A percentile compares a stretch with the other conserved stretches of the same genome.
These are phyloP conservation scores for Geotrichum bryndzae DNA, from an alignment of 1,139 yeast species.

Conservation along the genomic window DNA sequence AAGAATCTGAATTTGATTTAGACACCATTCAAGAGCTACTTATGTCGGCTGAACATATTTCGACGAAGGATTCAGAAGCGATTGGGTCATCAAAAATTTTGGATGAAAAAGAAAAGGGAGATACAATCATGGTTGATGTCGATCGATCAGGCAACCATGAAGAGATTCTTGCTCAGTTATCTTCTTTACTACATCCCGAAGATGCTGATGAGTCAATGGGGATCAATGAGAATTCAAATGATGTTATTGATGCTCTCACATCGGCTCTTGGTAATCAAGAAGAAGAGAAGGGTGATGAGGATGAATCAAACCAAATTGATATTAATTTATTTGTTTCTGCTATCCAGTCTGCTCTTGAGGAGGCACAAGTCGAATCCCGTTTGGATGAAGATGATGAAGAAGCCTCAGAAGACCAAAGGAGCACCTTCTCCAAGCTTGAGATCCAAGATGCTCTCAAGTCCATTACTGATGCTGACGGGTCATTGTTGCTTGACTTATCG, in stretches of 20 bases:
- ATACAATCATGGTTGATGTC: conserved; percentile 31
- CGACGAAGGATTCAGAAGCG: conserved; percentile 2
- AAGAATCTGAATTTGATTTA: conserved; percentile 12
- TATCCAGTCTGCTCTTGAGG: conserved; percentile 13
- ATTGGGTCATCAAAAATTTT: not conserved
- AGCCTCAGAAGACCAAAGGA: conserved; percentile 1
- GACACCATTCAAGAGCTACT: conserved; percentile 10
- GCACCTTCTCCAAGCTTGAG: conserved; percentile 7
- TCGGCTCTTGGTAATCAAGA: conserved; percentile 2
- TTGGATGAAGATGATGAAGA: not conserved
- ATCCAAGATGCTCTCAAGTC: conserved; percentile 14
- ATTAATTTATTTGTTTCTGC: conserved; percentile 15
- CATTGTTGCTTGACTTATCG: conserved; percentile 8
- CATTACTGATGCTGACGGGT: conserved; percentile 11
- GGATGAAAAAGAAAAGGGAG: not conserved
- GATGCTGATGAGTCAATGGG: conserved; percentile 5
- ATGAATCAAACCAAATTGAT: conserved; percentile 4
- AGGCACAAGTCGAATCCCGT: conserved; percentile 5
- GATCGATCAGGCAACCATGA: conserved; percentile 8
- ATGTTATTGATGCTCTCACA: not conserved
- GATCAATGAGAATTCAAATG: not conserved
- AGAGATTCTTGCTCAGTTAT: conserved; percentile 17
- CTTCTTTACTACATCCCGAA: conserved; percentile 16
- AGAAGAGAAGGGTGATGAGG: not conserved
- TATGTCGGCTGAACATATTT: conserved; percentile 14